Evolutionary conservation across 1,284 basidiomycete species (phyloP).

Genomic region (Salmacisia buchloeana): DNA sequence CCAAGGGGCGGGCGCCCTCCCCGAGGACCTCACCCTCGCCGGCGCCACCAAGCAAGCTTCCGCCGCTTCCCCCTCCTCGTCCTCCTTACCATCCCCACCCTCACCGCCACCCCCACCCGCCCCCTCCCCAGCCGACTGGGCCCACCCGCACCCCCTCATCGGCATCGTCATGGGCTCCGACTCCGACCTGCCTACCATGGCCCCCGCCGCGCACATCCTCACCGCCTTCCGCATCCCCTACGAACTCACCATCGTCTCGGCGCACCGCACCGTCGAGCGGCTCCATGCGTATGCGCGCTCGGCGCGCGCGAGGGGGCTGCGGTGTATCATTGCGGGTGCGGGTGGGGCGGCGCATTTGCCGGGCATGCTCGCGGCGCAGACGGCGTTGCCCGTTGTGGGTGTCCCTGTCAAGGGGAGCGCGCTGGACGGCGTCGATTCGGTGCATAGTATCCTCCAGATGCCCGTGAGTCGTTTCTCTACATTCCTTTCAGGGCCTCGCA

Average conservation of each 20-base stretch:
- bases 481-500: background rate
- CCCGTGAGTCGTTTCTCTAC: slow-evolving; percentile 61
- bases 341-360: slow-evolving; percentile 96
- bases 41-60: slow-evolving; percentile 20
- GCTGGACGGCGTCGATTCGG: slow-evolving; percentile 88
- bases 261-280: slow-evolving; percentile 86
- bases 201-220: slow-evolving; percentile 78
- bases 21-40: slow-evolving; percentile 22
- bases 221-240: slow-evolving; percentile 77
- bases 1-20: slow-evolving; percentile 23
- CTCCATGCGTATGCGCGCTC: slow-evolving; percentile 76
- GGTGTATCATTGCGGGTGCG: slow-evolving; percentile 85
- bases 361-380: slow-evolving; percentile 96
- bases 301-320: slow-evolving; percentile 68
- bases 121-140: slow-evolving; percentile 48
- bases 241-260: slow-evolving; percentile 91
- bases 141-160: slow-evolving; percentile 69
- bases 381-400: slow-evolving; percentile 84
- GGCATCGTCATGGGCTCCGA: slow-evolving; percentile 98
- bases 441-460: slow-evolving; percentile 99
- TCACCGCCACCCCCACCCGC: slow-evolving; percentile 57
- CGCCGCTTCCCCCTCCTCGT: background rate
- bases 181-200: slow-evolving; percentile 91
- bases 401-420: slow-evolving; percentile 94
- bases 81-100: background rate